Conservation (phyloP, 129 eudicot species). For the Gnaphalium uliginosum region DNA sequence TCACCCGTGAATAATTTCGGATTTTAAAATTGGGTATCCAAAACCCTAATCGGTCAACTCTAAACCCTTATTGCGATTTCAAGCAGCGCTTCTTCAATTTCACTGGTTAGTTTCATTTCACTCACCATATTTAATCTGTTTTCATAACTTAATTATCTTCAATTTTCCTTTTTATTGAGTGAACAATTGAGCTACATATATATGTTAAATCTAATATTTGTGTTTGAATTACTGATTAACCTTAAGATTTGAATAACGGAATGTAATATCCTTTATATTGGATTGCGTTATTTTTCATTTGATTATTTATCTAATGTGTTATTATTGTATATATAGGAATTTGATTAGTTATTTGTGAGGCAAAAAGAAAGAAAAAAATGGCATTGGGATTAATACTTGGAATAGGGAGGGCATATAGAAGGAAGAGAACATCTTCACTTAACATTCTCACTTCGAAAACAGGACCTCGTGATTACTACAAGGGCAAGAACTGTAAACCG, state of each 20-base stretch:
- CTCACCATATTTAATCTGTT: background rate
- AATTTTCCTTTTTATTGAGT: background rate
- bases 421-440: slow-evolving; percentile 80
- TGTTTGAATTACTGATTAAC: background rate
- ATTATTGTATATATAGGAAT: background rate
- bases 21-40: slow-evolving; percentile 1
- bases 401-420: slow-evolving; percentile 70
- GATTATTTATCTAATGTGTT: background rate
- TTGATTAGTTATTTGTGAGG: slow-evolving; percentile 17
- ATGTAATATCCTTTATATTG: too few relatives aligned
- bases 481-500: slow-evolving; percentile 93
- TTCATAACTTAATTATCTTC: background rate
- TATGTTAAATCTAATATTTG: too few relatives aligned
- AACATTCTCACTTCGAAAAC: slow-evolving; percentile 74
- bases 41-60: slow-evolving; percentile 19
- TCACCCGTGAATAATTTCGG: background rate
- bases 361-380: slow-evolving; percentile 40
- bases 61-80: background rate
- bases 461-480: slow-evolving; percentile 75
- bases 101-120: slow-evolving; percentile 7
- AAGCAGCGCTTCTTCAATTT: slow-evolving; percentile 9
- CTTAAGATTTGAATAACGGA: background rate
- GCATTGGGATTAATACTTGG: slow-evolving; percentile 75
- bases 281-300: background rate
- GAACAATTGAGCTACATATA: background rate